Evolutionary conservation across 2,329 filamentous ascomycete species (phyloP).

Genomic region (Penicillium sp.): DNA sequence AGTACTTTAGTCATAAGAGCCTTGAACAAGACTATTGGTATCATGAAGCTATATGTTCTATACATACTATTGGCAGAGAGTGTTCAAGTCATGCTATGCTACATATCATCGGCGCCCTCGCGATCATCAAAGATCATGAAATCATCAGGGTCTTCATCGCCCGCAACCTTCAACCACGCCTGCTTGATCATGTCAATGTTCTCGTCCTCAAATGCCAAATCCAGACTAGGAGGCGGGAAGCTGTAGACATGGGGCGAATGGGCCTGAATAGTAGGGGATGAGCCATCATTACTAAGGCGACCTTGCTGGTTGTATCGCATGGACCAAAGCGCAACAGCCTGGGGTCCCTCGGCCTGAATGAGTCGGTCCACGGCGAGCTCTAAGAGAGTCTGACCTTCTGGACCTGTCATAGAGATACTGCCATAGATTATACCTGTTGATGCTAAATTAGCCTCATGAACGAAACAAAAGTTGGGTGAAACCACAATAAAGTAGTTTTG

Average conservation of each 20-base stretch:
- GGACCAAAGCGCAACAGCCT: slow-evolving; percentile 52
- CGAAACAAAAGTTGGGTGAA: slow-evolving; percentile 11
- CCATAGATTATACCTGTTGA: slow-evolving; percentile 60
- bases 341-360: slow-evolving; percentile 36
- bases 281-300: slow-evolving; percentile 14
- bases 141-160: slow-evolving; percentile 50
- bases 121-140: slow-evolving; percentile 82
- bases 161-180: slow-evolving; percentile 68
- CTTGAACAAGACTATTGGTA: neutral
- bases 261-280: slow-evolving; percentile 13
- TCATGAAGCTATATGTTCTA: slow-evolving; percentile 3
- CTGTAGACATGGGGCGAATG: slow-evolving; percentile 50
- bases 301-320: slow-evolving; percentile 53
- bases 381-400: slow-evolving; percentile 42
- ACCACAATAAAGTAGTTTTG: slow-evolving; percentile 15
- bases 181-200: slow-evolving; percentile 65
- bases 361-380: slow-evolving; percentile 42
- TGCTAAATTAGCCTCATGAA: slow-evolving; percentile 36
- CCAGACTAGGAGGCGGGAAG: slow-evolving; percentile 61
- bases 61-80: neutral
- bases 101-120: slow-evolving; percentile 59
- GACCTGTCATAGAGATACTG: slow-evolving; percentile 42
- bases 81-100: slow-evolving; percentile 7
- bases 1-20: neutral
- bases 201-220: slow-evolving; percentile 73